These are phyloP conservation scores for Bryum argenteum DNA, from an alignment of 225 moss, liverwort and hornwort genomes.

Conservation along the genomic window DNA sequence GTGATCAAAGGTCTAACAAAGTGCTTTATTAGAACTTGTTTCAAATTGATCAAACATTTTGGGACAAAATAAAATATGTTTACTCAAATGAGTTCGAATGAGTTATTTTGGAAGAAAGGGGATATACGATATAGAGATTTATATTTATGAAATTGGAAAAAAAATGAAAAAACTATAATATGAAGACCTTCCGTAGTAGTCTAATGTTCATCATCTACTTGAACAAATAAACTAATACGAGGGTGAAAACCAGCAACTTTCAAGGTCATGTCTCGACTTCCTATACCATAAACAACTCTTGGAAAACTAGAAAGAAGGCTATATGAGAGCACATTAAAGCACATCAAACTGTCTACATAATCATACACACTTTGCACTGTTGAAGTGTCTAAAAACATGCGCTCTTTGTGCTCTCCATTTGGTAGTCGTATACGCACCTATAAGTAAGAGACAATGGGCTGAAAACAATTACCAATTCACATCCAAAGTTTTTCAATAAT, in stretches of 20 bases:
- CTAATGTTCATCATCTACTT: conserved; percentile 53
- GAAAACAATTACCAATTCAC: too few species aligned
- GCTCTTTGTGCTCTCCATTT: conserved; percentile 71
- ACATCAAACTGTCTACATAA: conserved; percentile 72
- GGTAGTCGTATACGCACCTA: conserved; percentile 79
- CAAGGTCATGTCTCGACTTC: conserved; percentile 52
- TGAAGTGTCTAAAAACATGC: conserved; percentile 56
- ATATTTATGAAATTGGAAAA: too few species aligned
- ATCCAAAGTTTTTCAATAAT: too few species aligned
- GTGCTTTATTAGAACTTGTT: too few species aligned
- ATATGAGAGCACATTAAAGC: conserved; percentile 65
- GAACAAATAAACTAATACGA: conserved; percentile 69
- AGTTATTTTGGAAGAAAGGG: too few species aligned
- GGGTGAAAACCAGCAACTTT: conserved; percentile 69
- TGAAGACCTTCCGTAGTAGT: too few species aligned
- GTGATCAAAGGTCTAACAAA: too few species aligned
- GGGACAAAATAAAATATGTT: too few species aligned
- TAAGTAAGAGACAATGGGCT: not conserved
- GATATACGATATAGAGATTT: too few species aligned
- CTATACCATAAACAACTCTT: conserved; percentile 55
- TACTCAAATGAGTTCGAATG: too few species aligned
- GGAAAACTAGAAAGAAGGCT: conserved; percentile 81
- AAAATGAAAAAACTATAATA: not conserved
- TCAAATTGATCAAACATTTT: too few species aligned
- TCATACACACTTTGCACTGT: conserved; percentile 75